Conservation (phyloP, 2,329 filamentous ascomycete genomes). For the Phaeosphaeria sp. region DNA sequence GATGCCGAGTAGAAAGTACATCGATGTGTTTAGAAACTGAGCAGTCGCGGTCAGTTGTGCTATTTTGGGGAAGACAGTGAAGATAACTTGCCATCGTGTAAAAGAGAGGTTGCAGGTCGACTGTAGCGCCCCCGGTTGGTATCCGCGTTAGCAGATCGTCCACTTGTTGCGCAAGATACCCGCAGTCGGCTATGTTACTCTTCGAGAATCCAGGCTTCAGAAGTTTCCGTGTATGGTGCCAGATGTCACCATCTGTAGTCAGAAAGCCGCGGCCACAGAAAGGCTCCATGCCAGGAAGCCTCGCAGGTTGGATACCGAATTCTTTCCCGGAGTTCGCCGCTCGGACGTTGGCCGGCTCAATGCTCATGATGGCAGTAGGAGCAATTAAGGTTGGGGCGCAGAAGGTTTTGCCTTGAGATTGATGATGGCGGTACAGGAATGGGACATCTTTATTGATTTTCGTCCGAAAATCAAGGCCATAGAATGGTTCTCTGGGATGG, state of each 20-base stretch:
- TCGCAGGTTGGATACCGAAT: constrained; percentile 26
- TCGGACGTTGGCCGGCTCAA: constrained; percentile 50
- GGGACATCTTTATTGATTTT: neutral
- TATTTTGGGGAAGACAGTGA: neutral
- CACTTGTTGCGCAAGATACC: constrained; percentile 64
- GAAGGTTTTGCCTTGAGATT: constrained; percentile 44
- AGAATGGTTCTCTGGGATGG: neutral
- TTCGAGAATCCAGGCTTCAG: constrained; percentile 59
- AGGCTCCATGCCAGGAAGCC: constrained; percentile 40
- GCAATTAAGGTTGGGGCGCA: constrained; percentile 28
- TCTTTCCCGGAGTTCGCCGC: constrained; percentile 47
- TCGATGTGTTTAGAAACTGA: constrained; percentile 18
- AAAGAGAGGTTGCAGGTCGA: constrained; percentile 41
- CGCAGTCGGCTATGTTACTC: constrained; percentile 57
- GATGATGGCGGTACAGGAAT: constrained; percentile 22
- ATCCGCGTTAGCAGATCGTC: constrained; percentile 62
- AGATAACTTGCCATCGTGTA: constrained; percentile 34
- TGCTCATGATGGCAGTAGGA: constrained; percentile 34
- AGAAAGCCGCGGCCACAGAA: constrained; percentile 49
- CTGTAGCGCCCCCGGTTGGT: constrained; percentile 55
- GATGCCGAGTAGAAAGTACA: constrained; percentile 16
- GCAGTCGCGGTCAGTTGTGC: neutral
- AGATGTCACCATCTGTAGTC: constrained; percentile 47
- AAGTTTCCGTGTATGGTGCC: constrained; percentile 42
- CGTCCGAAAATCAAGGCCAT: neutral